Base-by-base conservation (phyloP, 1,284 basidiomycete species). In the Sanguinoderma infundibulare region DNA sequence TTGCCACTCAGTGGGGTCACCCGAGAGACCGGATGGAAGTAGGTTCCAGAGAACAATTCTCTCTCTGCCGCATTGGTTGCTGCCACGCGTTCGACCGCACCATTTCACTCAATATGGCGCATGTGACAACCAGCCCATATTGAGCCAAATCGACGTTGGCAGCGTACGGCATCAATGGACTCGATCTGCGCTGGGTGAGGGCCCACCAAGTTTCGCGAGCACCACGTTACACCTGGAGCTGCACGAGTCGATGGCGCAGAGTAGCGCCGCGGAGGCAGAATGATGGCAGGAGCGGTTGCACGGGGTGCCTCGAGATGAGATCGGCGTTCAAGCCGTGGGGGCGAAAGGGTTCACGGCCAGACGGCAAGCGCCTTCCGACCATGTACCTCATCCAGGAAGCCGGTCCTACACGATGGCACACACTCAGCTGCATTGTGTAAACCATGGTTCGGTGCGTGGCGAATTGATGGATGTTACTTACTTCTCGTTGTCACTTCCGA, bases 401-500 rank as follows among this genome's bases (percentile, higher is more conserved):
- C 53, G 55, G 60, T 14, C 60, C 51, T 66, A 56, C 44, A 47
- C 54, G 44, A 35, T 60, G 54, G 32, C 49, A 51, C 49, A 51
- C 54, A 61, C 57, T 52, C 62, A 60, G 57, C 46, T 53, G 53
- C 46, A 61, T 59, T 61, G 60, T 61, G 57, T 58, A 63, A 57
- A 58, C 49, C 51, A 58, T 38, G 52, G 56, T 67, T 59, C 56
- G 57, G 47, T 47, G 51, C 63, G 57, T 63, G 60, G 57, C 61
- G 55, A 61, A 59, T 55, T 65, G 58, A 64, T 67, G 55, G 53
- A 55, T 59, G 59, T 64, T 60, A 62, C 63, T 47, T 40, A 62
- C 65, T 61, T 60, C 62, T 42, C 58, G 55, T 51, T 60, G 58
- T 59, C 62, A 66, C 62, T 54, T 55, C 61, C 62, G 65, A 66